Conservation (phyloP, 2,329 filamentous ascomycete genomes). For the Xylaria sp. region DNA sequence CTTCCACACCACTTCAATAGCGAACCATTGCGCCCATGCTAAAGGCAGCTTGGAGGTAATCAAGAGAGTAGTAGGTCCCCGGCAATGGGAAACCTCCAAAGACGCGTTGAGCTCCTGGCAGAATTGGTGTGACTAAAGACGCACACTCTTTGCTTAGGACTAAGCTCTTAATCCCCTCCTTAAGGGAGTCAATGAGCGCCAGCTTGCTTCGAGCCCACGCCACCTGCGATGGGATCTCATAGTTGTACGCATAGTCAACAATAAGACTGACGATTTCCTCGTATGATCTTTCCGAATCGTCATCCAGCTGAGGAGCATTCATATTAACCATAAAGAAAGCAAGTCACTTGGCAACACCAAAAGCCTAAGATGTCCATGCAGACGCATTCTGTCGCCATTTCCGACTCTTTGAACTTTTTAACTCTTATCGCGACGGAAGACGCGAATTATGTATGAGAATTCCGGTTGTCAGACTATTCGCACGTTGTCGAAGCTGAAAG, state of each 20-base stretch:
- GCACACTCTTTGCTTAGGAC: conserved; percentile 23
- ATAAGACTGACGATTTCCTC: conserved; percentile 21
- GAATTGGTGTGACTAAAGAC: conserved; percentile 23
- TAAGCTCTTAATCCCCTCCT: conserved; percentile 28
- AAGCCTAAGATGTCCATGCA: no score
- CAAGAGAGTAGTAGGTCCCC: conserved; percentile 44
- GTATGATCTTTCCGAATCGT: conserved; percentile 22
- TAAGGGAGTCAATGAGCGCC: conserved; percentile 32
- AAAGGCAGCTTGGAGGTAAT: conserved; percentile 47
- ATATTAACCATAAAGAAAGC: conserved; percentile 11
- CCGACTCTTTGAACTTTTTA: no score
- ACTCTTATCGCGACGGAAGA: no score
- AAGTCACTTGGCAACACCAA: no score
- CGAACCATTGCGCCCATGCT: conserved; percentile 46
- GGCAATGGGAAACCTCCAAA: conserved; percentile 41
- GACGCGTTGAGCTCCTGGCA: conserved; percentile 19
- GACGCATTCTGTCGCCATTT: no score
- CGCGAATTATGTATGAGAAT: no score
- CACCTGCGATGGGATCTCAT: conserved; percentile 16
- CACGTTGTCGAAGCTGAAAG: no score
- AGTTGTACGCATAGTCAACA: conserved; percentile 28
- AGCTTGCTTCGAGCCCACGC: conserved; percentile 23
- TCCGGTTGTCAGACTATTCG: no score
- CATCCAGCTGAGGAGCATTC: conserved; percentile 21
- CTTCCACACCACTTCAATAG: no score